These are phyloP conservation scores for Phytophthora constricta DNA, from an alignment of 352 stramenopile species.

Conservation along the genomic window DNA sequence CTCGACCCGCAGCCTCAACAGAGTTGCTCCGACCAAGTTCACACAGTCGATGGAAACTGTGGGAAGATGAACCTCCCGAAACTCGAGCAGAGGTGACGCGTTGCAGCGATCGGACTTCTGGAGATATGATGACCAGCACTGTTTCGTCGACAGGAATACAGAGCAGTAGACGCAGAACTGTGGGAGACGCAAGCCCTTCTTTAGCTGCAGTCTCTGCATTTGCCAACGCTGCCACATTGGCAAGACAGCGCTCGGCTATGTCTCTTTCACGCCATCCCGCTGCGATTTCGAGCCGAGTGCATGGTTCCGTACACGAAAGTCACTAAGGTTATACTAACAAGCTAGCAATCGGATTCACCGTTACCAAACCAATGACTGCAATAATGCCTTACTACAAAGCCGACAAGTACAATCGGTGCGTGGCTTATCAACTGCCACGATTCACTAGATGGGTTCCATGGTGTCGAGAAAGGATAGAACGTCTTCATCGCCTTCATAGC, in stretches of 20 bases:
- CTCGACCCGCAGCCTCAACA: not conserved
- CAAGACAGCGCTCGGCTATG: conserved; percentile 57
- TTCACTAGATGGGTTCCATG: conserved; percentile 2
- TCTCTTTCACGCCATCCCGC: conserved; percentile 60
- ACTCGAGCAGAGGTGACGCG: conserved; percentile 25
- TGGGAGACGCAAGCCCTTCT: conserved; percentile 30
- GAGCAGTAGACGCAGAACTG: not conserved
- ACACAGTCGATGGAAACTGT: conserved; percentile 36
- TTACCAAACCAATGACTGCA: not conserved
- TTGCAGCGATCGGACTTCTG: not conserved
- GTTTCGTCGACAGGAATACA: not conserved
- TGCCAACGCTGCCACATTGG: conserved; percentile 51
- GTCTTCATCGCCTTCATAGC: conserved; percentile 9
- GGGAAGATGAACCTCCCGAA: conserved; percentile 21
- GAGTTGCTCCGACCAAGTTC: conserved; percentile 21
- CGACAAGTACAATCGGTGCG: too few species aligned
- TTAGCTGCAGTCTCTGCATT: conserved; percentile 64
- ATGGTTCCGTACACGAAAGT: conserved; percentile 21
- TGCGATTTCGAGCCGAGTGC: conserved; percentile 25
- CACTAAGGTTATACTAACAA: conserved; percentile 2
- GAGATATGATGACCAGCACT: not conserved
- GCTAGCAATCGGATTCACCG: not conserved
- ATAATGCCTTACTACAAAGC: too few species aligned
- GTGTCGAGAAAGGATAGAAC: conserved; percentile 9
- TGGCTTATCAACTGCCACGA: not conserved